These are phyloP conservation scores for Neurospora terricola DNA, from an alignment of 495 filamentous ascomycete genomes.

Conservation along the genomic window DNA sequence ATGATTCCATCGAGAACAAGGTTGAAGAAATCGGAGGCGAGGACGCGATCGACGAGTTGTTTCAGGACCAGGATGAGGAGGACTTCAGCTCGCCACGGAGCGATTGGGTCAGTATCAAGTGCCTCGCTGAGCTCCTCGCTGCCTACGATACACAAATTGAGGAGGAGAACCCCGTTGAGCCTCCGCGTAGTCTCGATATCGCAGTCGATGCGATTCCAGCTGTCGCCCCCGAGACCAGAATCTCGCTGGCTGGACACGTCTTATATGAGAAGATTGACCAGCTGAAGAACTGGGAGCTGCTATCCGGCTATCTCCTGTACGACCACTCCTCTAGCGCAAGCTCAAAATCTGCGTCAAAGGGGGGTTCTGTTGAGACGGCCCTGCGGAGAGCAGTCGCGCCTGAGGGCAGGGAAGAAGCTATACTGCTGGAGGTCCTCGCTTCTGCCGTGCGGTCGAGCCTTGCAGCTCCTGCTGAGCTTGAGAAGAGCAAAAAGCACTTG, in stretches of 20 bases:
- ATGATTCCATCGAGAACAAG: constrained; percentile 68
- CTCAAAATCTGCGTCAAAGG: constrained; percentile 29
- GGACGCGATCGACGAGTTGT: constrained; percentile 50
- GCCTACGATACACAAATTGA: constrained; percentile 55
- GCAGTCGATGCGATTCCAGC: constrained; percentile 42
- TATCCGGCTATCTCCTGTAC: constrained; percentile 84
- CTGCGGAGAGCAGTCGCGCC: constrained; percentile 62
- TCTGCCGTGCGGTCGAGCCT: constrained; percentile 63
- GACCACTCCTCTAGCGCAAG: constrained; percentile 63
- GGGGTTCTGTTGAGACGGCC: constrained; percentile 36
- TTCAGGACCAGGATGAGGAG: constrained; percentile 61
- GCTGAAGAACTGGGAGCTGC: constrained; percentile 73
- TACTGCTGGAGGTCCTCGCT: constrained; percentile 79
- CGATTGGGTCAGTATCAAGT: constrained; percentile 87
- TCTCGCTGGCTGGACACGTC: constrained; percentile 73
- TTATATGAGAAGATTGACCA: constrained; percentile 74
- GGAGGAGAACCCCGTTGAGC: constrained; percentile 31
- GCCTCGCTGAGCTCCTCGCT: constrained; percentile 71
- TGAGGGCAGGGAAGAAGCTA: constrained; percentile 65
- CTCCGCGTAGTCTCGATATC: constrained; percentile 33
- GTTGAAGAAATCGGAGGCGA: constrained; percentile 71
- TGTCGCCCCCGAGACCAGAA: constrained; percentile 60
- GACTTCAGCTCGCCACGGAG: constrained; percentile 64
- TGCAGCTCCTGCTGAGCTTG: constrained; percentile 47
- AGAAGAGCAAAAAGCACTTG: constrained; percentile 52